phyloP scores from a whole-genome alignment of 73 alveolate species.

The Tetrahymena borealis region DNA sequence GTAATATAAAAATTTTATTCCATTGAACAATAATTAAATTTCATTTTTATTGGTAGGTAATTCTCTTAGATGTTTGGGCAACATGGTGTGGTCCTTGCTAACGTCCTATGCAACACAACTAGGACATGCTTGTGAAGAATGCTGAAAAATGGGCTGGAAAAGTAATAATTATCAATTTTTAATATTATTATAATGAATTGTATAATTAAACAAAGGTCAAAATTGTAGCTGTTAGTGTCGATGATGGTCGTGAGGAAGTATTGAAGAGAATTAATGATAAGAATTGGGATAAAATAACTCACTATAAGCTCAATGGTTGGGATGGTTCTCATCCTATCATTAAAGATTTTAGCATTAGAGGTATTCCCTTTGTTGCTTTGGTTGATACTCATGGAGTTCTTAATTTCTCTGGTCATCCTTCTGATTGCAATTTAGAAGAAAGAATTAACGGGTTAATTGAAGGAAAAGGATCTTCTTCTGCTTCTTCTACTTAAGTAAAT shows the following conservation, averaged over 20 bases:
- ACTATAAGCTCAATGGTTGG: background rate
- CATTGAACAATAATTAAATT: background rate
- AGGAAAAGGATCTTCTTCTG: background rate
- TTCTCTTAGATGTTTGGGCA: background rate
- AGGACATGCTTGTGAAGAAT: background rate
- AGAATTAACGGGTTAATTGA: background rate
- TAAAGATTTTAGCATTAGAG: background rate
- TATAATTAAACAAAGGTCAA: background rate
- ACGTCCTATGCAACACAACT: background rate
- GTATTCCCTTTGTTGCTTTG: background rate
- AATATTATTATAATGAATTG: background rate
- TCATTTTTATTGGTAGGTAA: background rate
- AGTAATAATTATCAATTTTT: background rate
- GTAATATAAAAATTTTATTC: background rate
- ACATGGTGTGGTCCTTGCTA: slow-evolving; percentile 1
- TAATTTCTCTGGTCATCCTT: background rate
- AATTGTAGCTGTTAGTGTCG: background rate
- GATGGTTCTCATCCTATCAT: background rate
- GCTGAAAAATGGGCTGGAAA: background rate
- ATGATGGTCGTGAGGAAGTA: background rate
- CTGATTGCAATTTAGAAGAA: background rate
- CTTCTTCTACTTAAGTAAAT: background rate
- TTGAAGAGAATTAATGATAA: background rate
- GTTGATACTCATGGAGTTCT: background rate
- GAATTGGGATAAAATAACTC: background rate